phyloP scores from a whole-genome alignment of 2,329 filamentous ascomycete genomes.

The Peltaster fructicola region DNA sequence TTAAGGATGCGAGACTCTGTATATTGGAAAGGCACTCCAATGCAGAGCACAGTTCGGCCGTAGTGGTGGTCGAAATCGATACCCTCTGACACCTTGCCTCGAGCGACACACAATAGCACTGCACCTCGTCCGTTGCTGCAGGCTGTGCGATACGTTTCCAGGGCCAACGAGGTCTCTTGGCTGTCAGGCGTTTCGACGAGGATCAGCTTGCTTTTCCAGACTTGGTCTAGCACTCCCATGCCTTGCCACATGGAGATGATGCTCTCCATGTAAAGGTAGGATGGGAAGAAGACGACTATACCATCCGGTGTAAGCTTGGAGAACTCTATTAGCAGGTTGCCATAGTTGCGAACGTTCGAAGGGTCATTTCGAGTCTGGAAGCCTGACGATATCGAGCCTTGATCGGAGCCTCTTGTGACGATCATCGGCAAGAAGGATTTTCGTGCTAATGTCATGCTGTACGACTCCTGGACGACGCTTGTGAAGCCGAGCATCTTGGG shows the following conservation, averaged over 20 bases:
- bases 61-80: constrained; percentile 99
- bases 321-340: constrained; percentile 83
- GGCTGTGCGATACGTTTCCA: constrained; percentile 93
- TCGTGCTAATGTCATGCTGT: constrained; percentile 86
- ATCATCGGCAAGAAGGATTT: constrained; percentile 97
- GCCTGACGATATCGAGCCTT: constrained; percentile 78
- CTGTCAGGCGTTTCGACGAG: constrained; percentile 94
- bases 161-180: constrained; percentile 84
- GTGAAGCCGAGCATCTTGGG: constrained; percentile 94
- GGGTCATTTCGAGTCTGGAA: constrained; percentile 94
- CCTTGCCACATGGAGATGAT: constrained; percentile 99
- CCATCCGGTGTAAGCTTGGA: constrained; percentile 91
- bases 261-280: constrained; percentile 96
- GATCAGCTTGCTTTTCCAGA: constrained; percentile 98
- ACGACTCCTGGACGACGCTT: constrained; percentile 89
- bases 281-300: constrained; percentile 98
- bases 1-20: constrained; percentile 95
- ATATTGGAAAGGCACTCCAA: constrained; percentile 96
- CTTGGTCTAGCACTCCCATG: constrained; percentile 91
- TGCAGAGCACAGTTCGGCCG: constrained; percentile 84
- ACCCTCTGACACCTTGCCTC: constrained; percentile 92
- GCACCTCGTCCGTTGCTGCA: constrained; percentile 95
- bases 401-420: constrained; percentile 85
- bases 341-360: constrained; percentile 93
- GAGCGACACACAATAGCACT: constrained; percentile 81